phyloP scores from a whole-genome alignment of 139 green algal species.

The Helicosporidium sp. region DNA sequence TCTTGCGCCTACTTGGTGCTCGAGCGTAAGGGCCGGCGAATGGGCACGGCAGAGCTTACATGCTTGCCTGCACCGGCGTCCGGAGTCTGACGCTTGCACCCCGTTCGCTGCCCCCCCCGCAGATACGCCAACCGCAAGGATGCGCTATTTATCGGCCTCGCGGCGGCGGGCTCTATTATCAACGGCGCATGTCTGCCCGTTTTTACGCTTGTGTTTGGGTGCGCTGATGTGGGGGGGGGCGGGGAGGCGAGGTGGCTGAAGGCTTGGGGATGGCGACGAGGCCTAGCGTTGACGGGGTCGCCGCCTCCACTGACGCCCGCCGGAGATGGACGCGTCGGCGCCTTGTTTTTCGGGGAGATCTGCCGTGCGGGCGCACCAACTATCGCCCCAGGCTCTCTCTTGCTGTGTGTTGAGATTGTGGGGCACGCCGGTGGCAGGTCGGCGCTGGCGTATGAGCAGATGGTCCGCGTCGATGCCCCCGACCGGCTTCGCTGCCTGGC shows the following conservation, averaged over 20 bases:
- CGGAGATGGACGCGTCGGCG: background rate
- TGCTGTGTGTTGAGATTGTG: too few relatives aligned
- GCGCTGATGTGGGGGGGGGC: background rate
- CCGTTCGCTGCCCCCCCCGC: background rate
- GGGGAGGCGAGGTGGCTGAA: background rate
- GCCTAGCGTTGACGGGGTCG: background rate
- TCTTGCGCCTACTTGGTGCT: too few relatives aligned
- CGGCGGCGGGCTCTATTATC: constrained; percentile 8
- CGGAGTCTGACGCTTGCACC: too few relatives aligned
- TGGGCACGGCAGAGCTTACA: too few relatives aligned
- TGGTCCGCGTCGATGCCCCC: too few relatives aligned
- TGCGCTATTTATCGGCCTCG: constrained; percentile 9
- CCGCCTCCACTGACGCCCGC: background rate
- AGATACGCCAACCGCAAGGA: constrained; percentile 15
- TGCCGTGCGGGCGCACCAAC: background rate
- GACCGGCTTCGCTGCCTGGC: too few relatives aligned
- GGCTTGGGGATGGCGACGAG: background rate
- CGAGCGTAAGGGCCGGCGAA: too few relatives aligned
- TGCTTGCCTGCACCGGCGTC: too few relatives aligned
- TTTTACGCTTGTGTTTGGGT: constrained; percentile 44
- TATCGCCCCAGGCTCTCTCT: too few relatives aligned
- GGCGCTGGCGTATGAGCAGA: too few relatives aligned
- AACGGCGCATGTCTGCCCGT: constrained; percentile 28
- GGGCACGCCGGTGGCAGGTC: too few relatives aligned
- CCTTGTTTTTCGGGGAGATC: background rate